phyloP scores from a whole-genome alignment of 2,329 filamentous ascomycete species.

The Fusarium continuum region DNA sequence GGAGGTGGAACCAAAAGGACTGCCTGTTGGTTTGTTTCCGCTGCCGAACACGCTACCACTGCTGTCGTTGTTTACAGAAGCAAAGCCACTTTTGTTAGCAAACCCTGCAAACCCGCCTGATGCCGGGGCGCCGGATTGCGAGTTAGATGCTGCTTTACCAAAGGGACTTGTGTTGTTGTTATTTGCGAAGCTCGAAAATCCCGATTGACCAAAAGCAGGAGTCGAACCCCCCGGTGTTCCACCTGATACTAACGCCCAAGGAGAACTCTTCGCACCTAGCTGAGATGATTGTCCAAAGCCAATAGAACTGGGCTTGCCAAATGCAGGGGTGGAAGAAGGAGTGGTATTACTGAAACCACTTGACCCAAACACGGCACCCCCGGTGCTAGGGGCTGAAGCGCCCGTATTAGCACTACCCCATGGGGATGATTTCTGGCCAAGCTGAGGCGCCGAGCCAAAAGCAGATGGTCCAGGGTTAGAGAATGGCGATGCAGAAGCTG shows the following conservation, averaged over 20 bases:
- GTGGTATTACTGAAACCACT: constrained; percentile 54
- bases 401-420: constrained; percentile 56
- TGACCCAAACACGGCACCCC: constrained; percentile 56
- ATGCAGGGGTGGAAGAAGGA: constrained; percentile 54
- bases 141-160: constrained; percentile 44
- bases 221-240: constrained; percentile 35
- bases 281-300: constrained; percentile 64
- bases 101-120: constrained; percentile 64
- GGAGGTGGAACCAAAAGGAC: constrained; percentile 42
- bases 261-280: constrained; percentile 60
- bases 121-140: constrained; percentile 45
- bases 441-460: constrained; percentile 55
- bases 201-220: constrained; percentile 65
- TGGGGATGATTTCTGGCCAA: constrained; percentile 62
- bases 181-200: constrained; percentile 56
- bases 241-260: constrained; percentile 56
- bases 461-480: constrained; percentile 45
- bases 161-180: constrained; percentile 51
- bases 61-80: constrained; percentile 53
- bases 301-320: constrained; percentile 58
- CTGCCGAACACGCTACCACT: constrained; percentile 51
- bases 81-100: constrained; percentile 65
- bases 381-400: constrained; percentile 44
- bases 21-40: constrained; percentile 49
- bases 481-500: constrained; percentile 48